Conservation (phyloP, 345 rosid genomes). For the Noccaea bulbosa region DNA sequence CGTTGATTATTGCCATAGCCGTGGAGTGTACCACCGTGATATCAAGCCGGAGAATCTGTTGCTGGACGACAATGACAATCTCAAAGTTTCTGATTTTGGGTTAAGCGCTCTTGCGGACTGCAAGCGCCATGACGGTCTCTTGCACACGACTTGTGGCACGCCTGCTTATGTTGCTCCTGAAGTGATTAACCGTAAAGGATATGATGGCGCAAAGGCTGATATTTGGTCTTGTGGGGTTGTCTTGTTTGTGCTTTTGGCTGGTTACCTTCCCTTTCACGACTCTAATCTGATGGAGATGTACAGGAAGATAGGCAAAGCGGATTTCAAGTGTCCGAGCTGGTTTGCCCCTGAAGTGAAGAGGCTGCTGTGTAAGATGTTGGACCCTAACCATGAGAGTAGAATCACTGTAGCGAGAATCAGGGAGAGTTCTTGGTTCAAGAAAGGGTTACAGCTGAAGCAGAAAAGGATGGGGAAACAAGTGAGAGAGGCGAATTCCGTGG, state of each 20-base stretch:
- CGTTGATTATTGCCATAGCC: slow-evolving; percentile 71
- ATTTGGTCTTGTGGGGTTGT: slow-evolving; percentile 91
- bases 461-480: slow-evolving; percentile 48
- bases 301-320: slow-evolving; percentile 69
- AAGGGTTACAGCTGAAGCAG: slow-evolving; percentile 55
- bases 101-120: slow-evolving; percentile 73
- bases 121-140: slow-evolving; percentile 63
- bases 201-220: slow-evolving; percentile 74
- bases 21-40: slow-evolving; percentile 80
- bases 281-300: slow-evolving; percentile 81
- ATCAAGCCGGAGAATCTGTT: slow-evolving; percentile 78
- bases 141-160: slow-evolving; percentile 81
- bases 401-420: slow-evolving; percentile 57
- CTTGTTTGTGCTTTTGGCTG: slow-evolving; percentile 71
- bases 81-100: slow-evolving; percentile 79
- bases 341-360: slow-evolving; percentile 60
- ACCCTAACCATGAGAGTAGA: slow-evolving; percentile 63
- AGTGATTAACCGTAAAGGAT: slow-evolving; percentile 71
- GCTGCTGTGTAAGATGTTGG: slow-evolving; percentile 58
- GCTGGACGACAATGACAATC: slow-evolving; percentile 73
- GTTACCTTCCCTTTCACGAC: slow-evolving; percentile 79
- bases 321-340: slow-evolving; percentile 70
- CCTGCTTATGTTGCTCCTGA: slow-evolving; percentile 88
- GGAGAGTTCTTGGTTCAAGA: slow-evolving; percentile 74
- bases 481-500: slow-evolving; percentile 35